A percentile compares a stretch with the other conserved stretches of the same genome.
Evolutionary conservation across 2,329 filamentous ascomycete species (phyloP).

Genomic region (Colletotrichum eremochloae): DNA sequence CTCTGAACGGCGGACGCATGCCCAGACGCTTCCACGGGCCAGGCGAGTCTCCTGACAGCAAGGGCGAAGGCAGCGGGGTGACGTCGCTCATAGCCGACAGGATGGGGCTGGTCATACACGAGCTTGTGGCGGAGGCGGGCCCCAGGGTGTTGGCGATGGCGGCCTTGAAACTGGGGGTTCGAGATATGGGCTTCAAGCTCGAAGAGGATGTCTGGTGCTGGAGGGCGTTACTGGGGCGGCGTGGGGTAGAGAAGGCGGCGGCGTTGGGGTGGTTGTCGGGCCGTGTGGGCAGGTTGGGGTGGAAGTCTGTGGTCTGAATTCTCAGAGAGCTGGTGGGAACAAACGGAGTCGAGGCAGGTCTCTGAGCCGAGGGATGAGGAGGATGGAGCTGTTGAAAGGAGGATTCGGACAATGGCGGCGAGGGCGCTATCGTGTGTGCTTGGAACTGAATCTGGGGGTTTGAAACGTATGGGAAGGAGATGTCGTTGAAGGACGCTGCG

Average conservation of each 20-base stretch:
- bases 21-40: constrained; percentile 74
- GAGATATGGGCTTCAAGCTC: constrained; percentile 65
- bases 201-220: constrained; percentile 59
- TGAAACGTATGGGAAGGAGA: constrained; percentile 41
- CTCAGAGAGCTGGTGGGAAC: constrained; percentile 48
- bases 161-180: constrained; percentile 74
- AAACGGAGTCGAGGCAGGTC: constrained; percentile 34
- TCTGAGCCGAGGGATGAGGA: constrained; percentile 13
- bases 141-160: constrained; percentile 64
- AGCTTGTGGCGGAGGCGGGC: constrained; percentile 70
- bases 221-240: constrained; percentile 46
- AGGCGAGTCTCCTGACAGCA: constrained; percentile 74
- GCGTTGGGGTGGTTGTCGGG: constrained; percentile 50
- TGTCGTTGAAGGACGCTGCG: constrained; percentile 38
- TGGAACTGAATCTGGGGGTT: constrained; percentile 51
- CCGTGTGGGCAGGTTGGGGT: constrained; percentile 45
- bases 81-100: constrained; percentile 82
- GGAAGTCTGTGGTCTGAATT: constrained; percentile 54
- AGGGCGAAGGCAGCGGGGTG: constrained; percentile 83
- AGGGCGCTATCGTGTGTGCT: constrained; percentile 56
- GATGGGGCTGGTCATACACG: constrained; percentile 78
- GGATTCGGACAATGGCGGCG: constrained; percentile 48
- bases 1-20: constrained; percentile 62
- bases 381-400: constrained; percentile 40
- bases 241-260: constrained; percentile 48